Conservation (phyloP, 2,329 filamentous ascomycete genomes). For the Metarhizium guizhouense region DNA sequence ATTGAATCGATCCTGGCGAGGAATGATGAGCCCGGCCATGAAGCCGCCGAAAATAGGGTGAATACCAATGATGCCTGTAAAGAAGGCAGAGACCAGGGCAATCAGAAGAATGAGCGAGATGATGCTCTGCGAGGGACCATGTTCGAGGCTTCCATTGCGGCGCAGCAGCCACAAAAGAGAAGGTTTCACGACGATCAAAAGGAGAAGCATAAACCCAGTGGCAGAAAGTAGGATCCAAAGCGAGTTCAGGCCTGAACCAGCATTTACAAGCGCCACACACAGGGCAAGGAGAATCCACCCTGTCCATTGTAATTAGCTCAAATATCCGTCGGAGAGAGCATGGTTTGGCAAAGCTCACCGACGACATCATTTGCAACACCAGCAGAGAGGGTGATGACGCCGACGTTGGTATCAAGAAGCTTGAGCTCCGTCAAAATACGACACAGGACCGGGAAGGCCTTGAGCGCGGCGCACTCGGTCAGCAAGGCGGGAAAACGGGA, state of each 20-base stretch:
- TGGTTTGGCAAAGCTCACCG: constrained; percentile 13
- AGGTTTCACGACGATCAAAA: constrained; percentile 65
- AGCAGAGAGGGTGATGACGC: constrained; percentile 80
- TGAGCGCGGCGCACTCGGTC: not conserved
- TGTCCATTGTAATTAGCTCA: constrained; percentile 5
- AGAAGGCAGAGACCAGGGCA: constrained; percentile 71
- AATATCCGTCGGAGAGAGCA: not conserved
- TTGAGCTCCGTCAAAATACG: constrained; percentile 90
- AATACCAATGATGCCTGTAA: constrained; percentile 82
- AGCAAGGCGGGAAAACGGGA: not conserved
- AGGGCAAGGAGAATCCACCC: constrained; percentile 84
- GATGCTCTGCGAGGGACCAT: constrained; percentile 79
- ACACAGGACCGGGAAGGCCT: constrained; percentile 79
- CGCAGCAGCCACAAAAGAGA: constrained; percentile 65
- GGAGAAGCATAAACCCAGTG: constrained; percentile 66
- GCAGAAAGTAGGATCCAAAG: constrained; percentile 75
- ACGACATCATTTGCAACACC: constrained; percentile 81
- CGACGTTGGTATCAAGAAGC: constrained; percentile 71
- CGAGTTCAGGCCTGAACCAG: constrained; percentile 70
- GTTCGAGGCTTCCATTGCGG: constrained; percentile 68
- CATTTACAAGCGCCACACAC: constrained; percentile 88
- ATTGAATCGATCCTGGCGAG: constrained; percentile 80
- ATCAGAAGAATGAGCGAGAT: constrained; percentile 76
- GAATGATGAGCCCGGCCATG: constrained; percentile 79
- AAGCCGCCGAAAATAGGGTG: constrained; percentile 95